Evolutionary conservation across 2,329 filamentous ascomycete species (phyloP), one percentile per base, ranked within the genome.

Genomic region (Whalleya microplaca): DNA sequence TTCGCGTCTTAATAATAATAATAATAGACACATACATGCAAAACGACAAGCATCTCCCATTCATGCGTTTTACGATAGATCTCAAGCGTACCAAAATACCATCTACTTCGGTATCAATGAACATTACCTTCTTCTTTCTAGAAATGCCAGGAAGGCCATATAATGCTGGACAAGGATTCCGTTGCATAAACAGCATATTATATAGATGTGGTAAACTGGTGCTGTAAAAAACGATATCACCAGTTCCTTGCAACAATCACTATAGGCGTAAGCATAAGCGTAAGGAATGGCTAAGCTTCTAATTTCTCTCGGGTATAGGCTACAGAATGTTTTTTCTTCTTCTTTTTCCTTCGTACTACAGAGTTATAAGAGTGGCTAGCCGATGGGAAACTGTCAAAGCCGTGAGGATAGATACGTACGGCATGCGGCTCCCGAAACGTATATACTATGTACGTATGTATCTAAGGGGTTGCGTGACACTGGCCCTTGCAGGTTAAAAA

Each of bases 11-110:
- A 5, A 37, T 37, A 37, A 16, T 37, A 7, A 16, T 12, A 52
- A 58, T 58, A 42, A 52, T 37, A 40, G 42, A 37, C 16, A 48
- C 9, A 51, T 12, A 20, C 47, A 16, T 32, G 21, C 20, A 44
- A 29, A 41, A 29, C 32, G 18, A 32, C 44, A 48, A 48, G 40
- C 51, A 45, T 48, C 51, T 58, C 56, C 54, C 48, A 52, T 46
- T 48, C 58, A 58, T 53, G 51, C 50, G 27, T 48, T 53, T 53
- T 60, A 57, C 47, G 51, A 48, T 37, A 55, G 53, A n/a, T 16
- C 41, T 41, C 21, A 32, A 48, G 40, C 27, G 40, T 49, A 51
- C 27, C 20, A 29, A 20, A 20, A 23, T 27, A 45, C 23, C 41
- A 37, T 37, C 32, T 16, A 37, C 10, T 37, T 37, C 14, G 10